Evolutionary conservation across 768 basidiomycete species (phyloP), one percentile per base, ranked within the genome.

Genomic region (Rhodotorula graminis): DNA sequence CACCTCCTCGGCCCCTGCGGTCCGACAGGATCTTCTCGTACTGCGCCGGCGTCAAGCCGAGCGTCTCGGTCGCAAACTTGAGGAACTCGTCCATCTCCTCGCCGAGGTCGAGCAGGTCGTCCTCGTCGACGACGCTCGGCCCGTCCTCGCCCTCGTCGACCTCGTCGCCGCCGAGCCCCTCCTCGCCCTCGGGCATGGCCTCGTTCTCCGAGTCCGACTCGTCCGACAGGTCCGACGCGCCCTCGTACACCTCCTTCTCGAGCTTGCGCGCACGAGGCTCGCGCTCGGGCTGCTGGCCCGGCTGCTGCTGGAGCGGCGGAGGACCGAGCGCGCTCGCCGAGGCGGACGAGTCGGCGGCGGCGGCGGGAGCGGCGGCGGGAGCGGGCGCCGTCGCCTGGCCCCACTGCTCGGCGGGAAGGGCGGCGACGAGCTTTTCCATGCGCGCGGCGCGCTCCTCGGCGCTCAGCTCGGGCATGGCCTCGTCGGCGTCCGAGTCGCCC

Each of bases 31-130:
- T 98, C n/a, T 87, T 86, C 25, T 84, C 82, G 92, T 94, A 98
- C 80, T 92, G 89, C n/a, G 87, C 87, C 74, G 93, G 89, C 56
- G 85, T 86, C 72, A 99, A 90, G 2, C 96, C 96, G 49, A 98
- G 83, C 10, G 90, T 87, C 77, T 97, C 91, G 59, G 92, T 87
- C 21, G 96, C 90, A 81, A 99, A 99, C 81, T 92, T 90, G 44
- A 99, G 82, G 76, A 98, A 99, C 76, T 96, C 95, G 77, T 90
- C 92, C 81, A 92, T 87, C 81, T 99, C 96, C 77, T 91, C 89
- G 1, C 84, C 87, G 92, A 98, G 95, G 76, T 96, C 89, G 47
- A 93, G 85, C 77, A 93, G 93, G 8, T 92, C 82, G 31, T 81
- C 80, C 49, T 69, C 73, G 19, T 73, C 74, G 90, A 91, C 87